Percentiles rank a stretch among this genome's conserved stretches.
phyloP scores from a whole-genome alignment of 345 rosid species.

The Hibiscus trionum region DNA sequence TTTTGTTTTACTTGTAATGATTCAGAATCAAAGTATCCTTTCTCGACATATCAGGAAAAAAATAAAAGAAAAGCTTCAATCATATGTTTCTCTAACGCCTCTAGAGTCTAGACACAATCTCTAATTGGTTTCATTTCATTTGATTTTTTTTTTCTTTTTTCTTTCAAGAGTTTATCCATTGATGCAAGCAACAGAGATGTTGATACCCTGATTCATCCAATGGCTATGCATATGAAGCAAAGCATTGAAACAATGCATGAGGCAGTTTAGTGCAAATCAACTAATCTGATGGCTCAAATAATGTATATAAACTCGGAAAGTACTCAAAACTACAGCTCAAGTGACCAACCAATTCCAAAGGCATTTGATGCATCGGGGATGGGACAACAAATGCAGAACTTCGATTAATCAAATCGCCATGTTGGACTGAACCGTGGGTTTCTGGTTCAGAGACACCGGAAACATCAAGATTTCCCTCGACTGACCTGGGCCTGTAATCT shows the following conservation, averaged over 20 bases:
- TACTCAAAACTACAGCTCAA: not conserved
- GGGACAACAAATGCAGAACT: conserved; percentile 39
- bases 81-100: too few species aligned
- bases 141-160: too few species aligned
- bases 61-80: too few species aligned
- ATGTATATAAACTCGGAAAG: not conserved
- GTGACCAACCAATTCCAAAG: conserved; percentile 25
- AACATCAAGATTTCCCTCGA: conserved; percentile 20
- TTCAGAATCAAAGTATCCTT: too few species aligned
- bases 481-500: conserved; percentile 18
- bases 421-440: conserved; percentile 22
- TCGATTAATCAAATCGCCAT: conserved; percentile 19
- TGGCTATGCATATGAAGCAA: too few species aligned
- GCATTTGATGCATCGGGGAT: conserved; percentile 23
- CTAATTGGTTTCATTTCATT: too few species aligned
- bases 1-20: not conserved
- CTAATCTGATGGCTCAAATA: not conserved
- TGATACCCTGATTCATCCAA: too few species aligned
- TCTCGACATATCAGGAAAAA: too few species aligned
- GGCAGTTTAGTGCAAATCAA: conserved; percentile 6
- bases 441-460: conserved; percentile 33
- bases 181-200: too few species aligned
- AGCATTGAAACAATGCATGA: not conserved
- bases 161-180: too few species aligned
- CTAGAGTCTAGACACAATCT: too few species aligned